These are phyloP conservation scores for Telopea speciosissima DNA, from an alignment of 177 flowering plant species.

Conservation along the genomic window DNA sequence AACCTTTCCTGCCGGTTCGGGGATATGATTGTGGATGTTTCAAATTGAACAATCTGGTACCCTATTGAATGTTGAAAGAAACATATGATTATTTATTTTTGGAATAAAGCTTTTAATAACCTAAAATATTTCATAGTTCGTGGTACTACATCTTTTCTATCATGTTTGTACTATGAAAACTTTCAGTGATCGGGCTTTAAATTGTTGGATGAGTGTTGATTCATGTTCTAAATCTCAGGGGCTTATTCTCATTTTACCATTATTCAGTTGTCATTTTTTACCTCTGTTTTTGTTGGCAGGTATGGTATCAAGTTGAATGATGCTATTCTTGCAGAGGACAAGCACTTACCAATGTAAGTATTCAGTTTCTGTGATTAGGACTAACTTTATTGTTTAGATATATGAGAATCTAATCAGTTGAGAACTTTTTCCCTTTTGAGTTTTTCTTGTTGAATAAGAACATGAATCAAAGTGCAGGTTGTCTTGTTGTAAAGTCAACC, in stretches of 20 bases:
- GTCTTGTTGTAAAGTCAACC: no score
- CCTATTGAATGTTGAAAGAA: not conserved
- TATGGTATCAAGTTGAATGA: conserved; percentile 58
- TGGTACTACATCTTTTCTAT: not conserved
- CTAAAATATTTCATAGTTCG: not conserved
- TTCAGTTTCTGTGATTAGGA: not conserved
- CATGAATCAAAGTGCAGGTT: no score
- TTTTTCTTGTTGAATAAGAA: no score
- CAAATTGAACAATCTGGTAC: not conserved
- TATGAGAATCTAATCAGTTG: no score
- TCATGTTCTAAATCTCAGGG: not conserved
- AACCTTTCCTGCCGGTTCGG: no score
- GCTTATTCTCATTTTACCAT: not conserved
- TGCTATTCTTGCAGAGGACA: conserved; percentile 96
- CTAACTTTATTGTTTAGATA: no score
- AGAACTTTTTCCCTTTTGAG: no score
- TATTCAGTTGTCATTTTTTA: not conserved
- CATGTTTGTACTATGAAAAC: not conserved
- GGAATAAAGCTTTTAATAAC: not conserved
- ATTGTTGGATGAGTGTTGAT: not conserved
- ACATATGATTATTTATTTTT: not conserved
- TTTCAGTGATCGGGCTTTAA: not conserved
- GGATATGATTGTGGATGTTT: not conserved
- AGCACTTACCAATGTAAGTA: conserved; percentile 77
- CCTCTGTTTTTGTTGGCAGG: conserved; percentile 15